phyloP scores from a whole-genome alignment of 768 basidiomycete species.

The Leccinellum luteum region DNA sequence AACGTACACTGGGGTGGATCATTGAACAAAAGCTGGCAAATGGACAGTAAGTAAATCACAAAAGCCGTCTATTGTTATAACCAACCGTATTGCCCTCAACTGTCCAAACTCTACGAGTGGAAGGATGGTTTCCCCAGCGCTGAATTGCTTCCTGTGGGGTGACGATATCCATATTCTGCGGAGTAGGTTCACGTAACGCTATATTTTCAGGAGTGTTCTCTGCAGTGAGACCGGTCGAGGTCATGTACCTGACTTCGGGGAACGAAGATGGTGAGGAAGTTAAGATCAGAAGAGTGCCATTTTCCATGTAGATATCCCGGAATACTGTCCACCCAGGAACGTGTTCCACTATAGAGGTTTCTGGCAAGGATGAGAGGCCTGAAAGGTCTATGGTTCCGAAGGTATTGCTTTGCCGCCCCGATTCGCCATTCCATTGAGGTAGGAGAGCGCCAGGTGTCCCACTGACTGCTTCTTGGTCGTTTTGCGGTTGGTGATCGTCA shows the following conservation, averaged over 20 bases:
- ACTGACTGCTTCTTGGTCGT: slow-evolving; percentile 4
- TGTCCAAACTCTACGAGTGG: slow-evolving; percentile 54
- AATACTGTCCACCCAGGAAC: slow-evolving; percentile 87
- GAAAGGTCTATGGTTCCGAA: not conserved
- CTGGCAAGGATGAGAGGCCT: slow-evolving; percentile 35
- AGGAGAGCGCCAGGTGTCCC: not conserved
- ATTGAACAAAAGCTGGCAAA: slow-evolving; percentile 52
- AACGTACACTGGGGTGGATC: slow-evolving; percentile 60
- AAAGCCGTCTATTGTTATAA: not conserved
- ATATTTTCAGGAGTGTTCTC: slow-evolving; percentile 62
- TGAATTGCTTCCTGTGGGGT: slow-evolving; percentile 54
- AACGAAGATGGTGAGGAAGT: slow-evolving; percentile 43
- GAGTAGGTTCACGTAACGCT: slow-evolving; percentile 63
- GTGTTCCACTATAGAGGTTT: slow-evolving; percentile 59
- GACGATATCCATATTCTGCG: slow-evolving; percentile 59
- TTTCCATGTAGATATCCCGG: slow-evolving; percentile 78
- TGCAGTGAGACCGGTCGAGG: slow-evolving; percentile 61
- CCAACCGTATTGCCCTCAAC: slow-evolving; percentile 74
- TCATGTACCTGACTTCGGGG: slow-evolving; percentile 55
- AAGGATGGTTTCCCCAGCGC: slow-evolving; percentile 54
- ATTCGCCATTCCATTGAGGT: not conserved
- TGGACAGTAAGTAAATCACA: slow-evolving; percentile 3
- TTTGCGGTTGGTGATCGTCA: not conserved
- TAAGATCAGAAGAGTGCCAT: slow-evolving; percentile 76
- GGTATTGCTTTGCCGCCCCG: not conserved